phyloP scores from a whole-genome alignment of 768 basidiomycete species.

The Leccinellum luteum region DNA sequence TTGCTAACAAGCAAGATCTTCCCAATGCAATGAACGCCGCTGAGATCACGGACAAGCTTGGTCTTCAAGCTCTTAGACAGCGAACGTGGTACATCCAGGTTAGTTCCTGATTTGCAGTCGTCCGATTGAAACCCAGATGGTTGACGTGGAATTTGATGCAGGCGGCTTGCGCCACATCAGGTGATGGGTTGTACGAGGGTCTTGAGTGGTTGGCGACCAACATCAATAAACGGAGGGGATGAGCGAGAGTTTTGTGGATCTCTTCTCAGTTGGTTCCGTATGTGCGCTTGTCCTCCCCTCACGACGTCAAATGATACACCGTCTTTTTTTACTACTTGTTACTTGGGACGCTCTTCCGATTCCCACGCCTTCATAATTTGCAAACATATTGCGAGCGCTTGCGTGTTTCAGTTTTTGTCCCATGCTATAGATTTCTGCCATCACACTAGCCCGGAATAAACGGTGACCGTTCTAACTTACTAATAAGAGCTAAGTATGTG shows the following conservation, averaged over 20 bases:
- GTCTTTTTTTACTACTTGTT: constrained; percentile 35
- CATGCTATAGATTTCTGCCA: constrained; percentile 1
- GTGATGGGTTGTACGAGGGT: constrained; percentile 98
- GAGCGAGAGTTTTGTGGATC: constrained; percentile 33
- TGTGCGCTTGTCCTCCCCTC: constrained; percentile 53
- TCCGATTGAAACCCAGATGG: constrained; percentile 1
- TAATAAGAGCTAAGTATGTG: constrained; percentile 12
- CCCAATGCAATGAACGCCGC: constrained; percentile 99
- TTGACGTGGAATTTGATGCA: constrained; percentile 34
- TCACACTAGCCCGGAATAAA: constrained; percentile 7
- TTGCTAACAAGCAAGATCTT: constrained; percentile 99
- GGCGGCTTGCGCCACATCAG: constrained; percentile 98
- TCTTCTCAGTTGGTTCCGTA: constrained; percentile 39
- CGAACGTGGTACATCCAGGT: constrained; percentile 98
- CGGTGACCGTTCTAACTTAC: constrained; percentile 4
- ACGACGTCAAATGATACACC: constrained; percentile 55
- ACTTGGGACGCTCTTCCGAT: constrained; percentile 29
- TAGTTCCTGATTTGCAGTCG: constrained; percentile 25
- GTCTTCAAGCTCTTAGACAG: constrained; percentile 95
- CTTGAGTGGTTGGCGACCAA: constrained; percentile 94
- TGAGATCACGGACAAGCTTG: constrained; percentile 99
- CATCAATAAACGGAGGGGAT: constrained; percentile 76
- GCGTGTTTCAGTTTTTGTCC: constrained; percentile 1
- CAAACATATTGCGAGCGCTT: constrained; percentile 5
- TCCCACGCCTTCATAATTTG: constrained; percentile 14